Conservation (phyloP, 83 land plant genomes). For the Picea engelmannii region DNA sequence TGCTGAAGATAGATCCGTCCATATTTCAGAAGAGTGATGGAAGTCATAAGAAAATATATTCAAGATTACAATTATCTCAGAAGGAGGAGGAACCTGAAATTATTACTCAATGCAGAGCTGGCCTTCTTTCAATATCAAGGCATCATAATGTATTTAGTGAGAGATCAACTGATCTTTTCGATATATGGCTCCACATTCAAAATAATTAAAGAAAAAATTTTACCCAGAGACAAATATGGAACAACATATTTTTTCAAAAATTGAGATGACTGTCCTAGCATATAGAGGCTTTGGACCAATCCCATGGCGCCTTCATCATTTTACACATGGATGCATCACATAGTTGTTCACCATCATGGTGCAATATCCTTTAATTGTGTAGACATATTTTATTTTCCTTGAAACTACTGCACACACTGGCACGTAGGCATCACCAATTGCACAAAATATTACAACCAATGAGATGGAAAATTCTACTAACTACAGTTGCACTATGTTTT, state of each 20-base stretch:
- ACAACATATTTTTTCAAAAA: no score
- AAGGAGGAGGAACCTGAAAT: background rate
- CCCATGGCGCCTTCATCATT: slow-evolving; percentile 14
- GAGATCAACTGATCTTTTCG: no score
- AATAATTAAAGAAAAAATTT: no score
- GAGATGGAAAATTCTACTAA: no score
- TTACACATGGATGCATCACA: slow-evolving; percentile 41
- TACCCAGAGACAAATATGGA: no score
- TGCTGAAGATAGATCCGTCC: slow-evolving; percentile 50
- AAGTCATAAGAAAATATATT: slow-evolving; percentile 55
- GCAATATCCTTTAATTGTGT: slow-evolving; percentile 35
- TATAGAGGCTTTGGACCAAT: no score
- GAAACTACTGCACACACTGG: slow-evolving; percentile 26
- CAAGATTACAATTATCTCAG: slow-evolving; percentile 45
- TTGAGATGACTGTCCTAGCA: no score
- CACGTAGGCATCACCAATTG: slow-evolving; percentile 52
- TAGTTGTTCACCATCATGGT: slow-evolving; percentile 39
- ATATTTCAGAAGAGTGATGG: slow-evolving; percentile 63
- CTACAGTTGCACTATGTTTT: no score
- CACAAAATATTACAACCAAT: no score
- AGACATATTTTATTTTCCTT: slow-evolving; percentile 30
- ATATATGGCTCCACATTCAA: no score
- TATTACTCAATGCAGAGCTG: slow-evolving; percentile 13
- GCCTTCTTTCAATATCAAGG: slow-evolving; percentile 12
- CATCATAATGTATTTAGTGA: no score